Evolutionary conservation across 176 grass and related monocot genomes (phyloP), one percentile per base, ranked within the genome.

Genomic region (Raddia guianensis): DNA sequence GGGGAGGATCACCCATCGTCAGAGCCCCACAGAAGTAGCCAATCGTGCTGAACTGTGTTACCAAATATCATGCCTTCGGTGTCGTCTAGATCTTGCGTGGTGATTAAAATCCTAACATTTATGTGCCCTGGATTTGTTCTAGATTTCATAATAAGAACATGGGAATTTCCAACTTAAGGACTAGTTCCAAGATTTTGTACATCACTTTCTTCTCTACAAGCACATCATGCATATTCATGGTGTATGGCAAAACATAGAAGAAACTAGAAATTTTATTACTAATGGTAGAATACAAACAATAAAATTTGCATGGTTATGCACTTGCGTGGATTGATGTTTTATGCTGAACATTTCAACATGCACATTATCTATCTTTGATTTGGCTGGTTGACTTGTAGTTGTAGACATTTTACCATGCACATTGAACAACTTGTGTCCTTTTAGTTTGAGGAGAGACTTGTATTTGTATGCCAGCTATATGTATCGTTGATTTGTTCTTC

Each of bases 321-420:
- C 11, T 46, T 19, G 20, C 42, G 57, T 68, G 49, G 52, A 77
- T 63, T 63, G 75, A 50, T 77, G 20, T 72, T 53, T 55, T 7
- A 15, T 55, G 15, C 5, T n/a, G 53, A 6, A 27, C 65, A 21
- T 8, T 51, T 12, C 14, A 14, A 0, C 14, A 16, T 86, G 12
- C 53, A 58, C 16, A 9, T 67, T 81, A 19, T 52, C 4, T 56
- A 37, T 8, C 19, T 56, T 46, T 65, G 19, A 78, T 59, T 42
- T 18, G n/a, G 55, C 43, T 50, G 1, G 10, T 14, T 44, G 35
- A 19, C 56, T 53, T 55, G 37, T 40, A 5, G 37, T 53, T 55
- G 37, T 40, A 5, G 37, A 40, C 37, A 40, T 40, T 40, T 40
- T 5, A 40, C 37, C 37, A 40, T 40, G 2, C 40, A 3, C 43